Base-by-base conservation (phyloP, 73 alveolate species). In the Paramecium primaurelia region DNA sequence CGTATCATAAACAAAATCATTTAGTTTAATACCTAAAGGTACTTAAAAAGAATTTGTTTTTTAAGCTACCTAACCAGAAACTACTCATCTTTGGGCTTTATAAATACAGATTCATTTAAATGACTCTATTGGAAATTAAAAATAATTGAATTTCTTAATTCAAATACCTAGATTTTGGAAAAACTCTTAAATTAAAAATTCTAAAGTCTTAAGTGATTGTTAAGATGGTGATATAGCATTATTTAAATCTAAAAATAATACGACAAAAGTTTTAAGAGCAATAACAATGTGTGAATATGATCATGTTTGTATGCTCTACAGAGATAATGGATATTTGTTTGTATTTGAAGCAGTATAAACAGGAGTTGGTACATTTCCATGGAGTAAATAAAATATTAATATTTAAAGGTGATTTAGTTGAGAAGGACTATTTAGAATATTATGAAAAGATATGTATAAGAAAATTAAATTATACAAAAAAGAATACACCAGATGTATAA, bases 271-370 rank as follows among this genome's bases (percentile, higher is more conserved):
- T 30, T 54, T 60, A 71, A 59, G 95, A 92, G 68, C 91, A n/a
- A 7, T 93, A 1, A 20, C 89, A 1, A 40, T 60, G 12, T 36
- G 90, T 51, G 87, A 89, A 10, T 95, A 93, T 59, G 95, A 95
- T 68, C 97, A 95, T 90, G 95, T 95, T 1, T 96, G 95, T 22
- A 42, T 95, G n/a, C 18, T 93, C 2, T 71, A 92, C 16, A 88
- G 95, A 69, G 93, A 92, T 54, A 59, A 88, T 11, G 95, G 94
- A 26, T 36, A 64, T 18, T 84, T 93, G n/a, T 69, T 22, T 44
- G 87, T 93, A 64, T 80, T 93, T 22, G 97, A 95, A 37, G 95
- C 96, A 3, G 95, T 86, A 1, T 38, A 71, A 54, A 26, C 58
- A 60, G 95, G 96, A 36, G 97, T 93, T 1, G 97, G 91, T 8